A percentile compares a stretch with the other conserved stretches of the same genome.
These are phyloP conservation scores for Cystofilobasidium macerans DNA, from an alignment of 768 basidiomycete genomes.

Conservation along the genomic window DNA sequence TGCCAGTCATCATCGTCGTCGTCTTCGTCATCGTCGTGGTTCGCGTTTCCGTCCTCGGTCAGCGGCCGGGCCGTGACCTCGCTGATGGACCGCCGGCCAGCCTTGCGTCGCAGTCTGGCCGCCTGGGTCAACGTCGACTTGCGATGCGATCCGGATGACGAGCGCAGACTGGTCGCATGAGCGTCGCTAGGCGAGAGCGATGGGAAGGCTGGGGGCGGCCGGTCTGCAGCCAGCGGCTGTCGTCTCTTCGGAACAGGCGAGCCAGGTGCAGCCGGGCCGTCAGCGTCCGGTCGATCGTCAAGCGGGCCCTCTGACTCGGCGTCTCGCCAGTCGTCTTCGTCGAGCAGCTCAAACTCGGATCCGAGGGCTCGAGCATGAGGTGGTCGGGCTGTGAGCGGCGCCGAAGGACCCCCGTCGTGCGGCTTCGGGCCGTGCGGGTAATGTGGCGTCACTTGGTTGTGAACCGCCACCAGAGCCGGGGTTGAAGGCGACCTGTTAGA, in stretches of 20 bases:
- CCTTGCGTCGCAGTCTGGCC: not conserved
- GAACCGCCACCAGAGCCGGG: not conserved
- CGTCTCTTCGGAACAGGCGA: not conserved
- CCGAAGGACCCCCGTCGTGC: not conserved
- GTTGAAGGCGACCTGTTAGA: too few relatives aligned
- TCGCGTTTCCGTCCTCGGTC: not conserved
- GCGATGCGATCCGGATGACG: not conserved
- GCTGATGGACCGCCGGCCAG: not conserved
- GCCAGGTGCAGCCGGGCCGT: not conserved
- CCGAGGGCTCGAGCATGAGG: constrained; percentile 10
- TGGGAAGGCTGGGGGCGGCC: not conserved
- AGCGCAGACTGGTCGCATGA: too few relatives aligned
- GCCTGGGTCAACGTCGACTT: not conserved
- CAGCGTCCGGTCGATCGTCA: not conserved
- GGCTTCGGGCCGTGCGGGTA: not conserved
- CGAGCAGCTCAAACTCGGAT: constrained; percentile 23
- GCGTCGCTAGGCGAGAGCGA: too few relatives aligned
- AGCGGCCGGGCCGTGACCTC: not conserved
- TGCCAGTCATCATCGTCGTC: constrained; percentile 6
- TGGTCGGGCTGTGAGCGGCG: not conserved
- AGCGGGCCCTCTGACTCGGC: not conserved
- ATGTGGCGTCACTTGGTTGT: not conserved
- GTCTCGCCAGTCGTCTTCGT: constrained; percentile 18
- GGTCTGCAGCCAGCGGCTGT: not conserved
- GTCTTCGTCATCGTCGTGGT: not conserved